These are phyloP conservation scores for Penicillium verhagenii DNA, from an alignment of 495 filamentous ascomycete genomes.

Conservation along the genomic window DNA sequence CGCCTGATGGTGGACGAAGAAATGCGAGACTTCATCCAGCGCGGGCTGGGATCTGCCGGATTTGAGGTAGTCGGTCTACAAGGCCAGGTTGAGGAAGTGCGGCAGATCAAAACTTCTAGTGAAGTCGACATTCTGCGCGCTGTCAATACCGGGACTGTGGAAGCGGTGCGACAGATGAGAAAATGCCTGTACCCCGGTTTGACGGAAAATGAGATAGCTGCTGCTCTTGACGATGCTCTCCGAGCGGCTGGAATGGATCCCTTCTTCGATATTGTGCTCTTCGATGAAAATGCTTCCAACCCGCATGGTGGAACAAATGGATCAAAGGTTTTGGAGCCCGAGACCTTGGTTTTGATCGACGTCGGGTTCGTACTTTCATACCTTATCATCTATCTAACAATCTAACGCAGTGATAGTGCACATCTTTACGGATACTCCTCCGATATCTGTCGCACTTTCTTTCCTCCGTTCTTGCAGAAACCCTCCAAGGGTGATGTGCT, in stretches of 20 bases:
- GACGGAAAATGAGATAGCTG: constrained; percentile 50
- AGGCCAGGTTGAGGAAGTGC: constrained; percentile 48
- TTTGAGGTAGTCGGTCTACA: constrained; percentile 48
- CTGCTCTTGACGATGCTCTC: constrained; percentile 48
- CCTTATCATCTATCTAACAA: too few relatives aligned
- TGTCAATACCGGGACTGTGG: constrained; percentile 58
- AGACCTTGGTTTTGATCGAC: constrained; percentile 56
- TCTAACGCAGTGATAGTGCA: constrained; percentile 32
- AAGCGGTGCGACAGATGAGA: constrained; percentile 53
- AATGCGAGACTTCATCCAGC: constrained; percentile 54
- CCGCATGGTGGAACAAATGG: constrained; percentile 55
- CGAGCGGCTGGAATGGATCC: constrained; percentile 45
- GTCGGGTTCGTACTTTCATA: constrained; percentile 44
- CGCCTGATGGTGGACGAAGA: constrained; percentile 57
- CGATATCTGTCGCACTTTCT: constrained; percentile 58
- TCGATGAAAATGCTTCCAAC: constrained; percentile 53
- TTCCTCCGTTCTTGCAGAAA: constrained; percentile 34
- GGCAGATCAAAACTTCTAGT: constrained; percentile 48
- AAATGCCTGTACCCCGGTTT: constrained; percentile 50
- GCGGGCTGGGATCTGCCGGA: constrained; percentile 44
- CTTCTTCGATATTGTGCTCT: constrained; percentile 58
- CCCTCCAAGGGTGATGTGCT: constrained; percentile 7
- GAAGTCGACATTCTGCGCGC: constrained; percentile 53
- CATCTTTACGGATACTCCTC: constrained; percentile 58
- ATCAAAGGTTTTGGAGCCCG: constrained; percentile 42